Conservation (phyloP, 441 rosid genomes). For the Biscutella auriculata region DNA sequence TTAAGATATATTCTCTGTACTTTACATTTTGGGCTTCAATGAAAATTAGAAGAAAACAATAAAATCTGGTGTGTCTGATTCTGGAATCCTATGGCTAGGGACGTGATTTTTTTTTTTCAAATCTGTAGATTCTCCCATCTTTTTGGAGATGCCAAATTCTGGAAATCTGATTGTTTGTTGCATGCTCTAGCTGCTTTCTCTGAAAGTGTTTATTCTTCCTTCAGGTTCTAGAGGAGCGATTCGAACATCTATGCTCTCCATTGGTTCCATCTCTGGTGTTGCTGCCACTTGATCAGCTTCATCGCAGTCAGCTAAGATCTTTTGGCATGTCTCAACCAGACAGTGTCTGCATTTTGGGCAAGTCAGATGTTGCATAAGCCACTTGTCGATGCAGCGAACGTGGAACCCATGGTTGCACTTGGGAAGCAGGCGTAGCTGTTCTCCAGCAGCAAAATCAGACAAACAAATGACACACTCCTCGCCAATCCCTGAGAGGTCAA, state of each 20-base stretch:
- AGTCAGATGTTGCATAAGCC: slow-evolving; percentile 21
- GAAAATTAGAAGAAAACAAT: not conserved
- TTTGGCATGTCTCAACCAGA: slow-evolving; percentile 23
- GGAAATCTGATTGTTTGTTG: not conserved
- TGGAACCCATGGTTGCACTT: slow-evolving; percentile 27
- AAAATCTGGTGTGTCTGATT: not conserved
- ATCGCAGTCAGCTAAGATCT: slow-evolving; percentile 18
- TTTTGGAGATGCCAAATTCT: not conserved
- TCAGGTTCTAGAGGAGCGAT: slow-evolving; percentile 22
- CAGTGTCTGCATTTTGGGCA: slow-evolving; percentile 28
- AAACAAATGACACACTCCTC: slow-evolving; percentile 26
- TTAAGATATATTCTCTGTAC: slow-evolving; percentile 5
- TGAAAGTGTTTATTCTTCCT: slow-evolving; percentile 19
- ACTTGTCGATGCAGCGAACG: slow-evolving; percentile 22
- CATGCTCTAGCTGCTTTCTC: slow-evolving; percentile 15
- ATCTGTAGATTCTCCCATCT: not conserved
- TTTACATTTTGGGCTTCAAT: slow-evolving; percentile 6
- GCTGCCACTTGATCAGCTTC: slow-evolving; percentile 17
- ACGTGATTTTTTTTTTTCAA: not conserved
- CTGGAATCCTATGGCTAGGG: slow-evolving; percentile 5
- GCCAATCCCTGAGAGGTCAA: slow-evolving; percentile 11
- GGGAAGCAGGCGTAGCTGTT: slow-evolving; percentile 23
- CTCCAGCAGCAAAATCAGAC: slow-evolving; percentile 21
- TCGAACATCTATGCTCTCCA: slow-evolving; percentile 3
- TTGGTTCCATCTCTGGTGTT: not conserved